Percentiles rank a stretch among this genome's conserved stretches.
Evolutionary conservation across 352 stramenopile genomes (phyloP).

Genomic region (Aphanomyces cochlioides): DNA sequence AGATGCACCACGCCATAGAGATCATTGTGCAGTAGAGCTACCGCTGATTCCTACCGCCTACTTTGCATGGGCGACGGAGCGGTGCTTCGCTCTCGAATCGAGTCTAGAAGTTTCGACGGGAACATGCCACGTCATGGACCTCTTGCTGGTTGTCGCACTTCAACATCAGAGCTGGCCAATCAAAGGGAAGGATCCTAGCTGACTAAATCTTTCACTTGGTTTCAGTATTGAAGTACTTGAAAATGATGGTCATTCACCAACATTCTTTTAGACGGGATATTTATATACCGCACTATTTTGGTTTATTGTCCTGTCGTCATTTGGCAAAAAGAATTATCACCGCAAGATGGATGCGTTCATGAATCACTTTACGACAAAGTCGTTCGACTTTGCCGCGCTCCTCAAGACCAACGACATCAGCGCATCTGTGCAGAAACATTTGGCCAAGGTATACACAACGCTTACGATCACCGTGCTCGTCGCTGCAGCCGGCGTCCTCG

Average conservation of each 20-base stretch:
- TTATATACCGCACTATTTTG: background rate
- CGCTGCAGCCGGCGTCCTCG: slow-evolving; percentile 46
- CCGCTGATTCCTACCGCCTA: no score
- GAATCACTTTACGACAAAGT: background rate
- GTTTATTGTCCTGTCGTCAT: no score
- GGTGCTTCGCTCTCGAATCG: no score
- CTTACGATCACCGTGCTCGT: slow-evolving; percentile 56
- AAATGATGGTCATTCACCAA: background rate
- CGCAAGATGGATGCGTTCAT: background rate
- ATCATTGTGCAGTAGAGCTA: no score
- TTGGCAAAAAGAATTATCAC: no score
- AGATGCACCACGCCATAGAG: no score
- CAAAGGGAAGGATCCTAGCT: background rate
- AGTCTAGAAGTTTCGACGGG: no score
- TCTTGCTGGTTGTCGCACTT: background rate
- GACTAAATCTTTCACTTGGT: background rate
- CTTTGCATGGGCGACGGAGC: no score
- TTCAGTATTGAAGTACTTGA: background rate
- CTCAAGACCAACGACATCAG: slow-evolving; percentile 73
- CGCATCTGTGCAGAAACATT: slow-evolving; percentile 57
- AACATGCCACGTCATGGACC: no score
- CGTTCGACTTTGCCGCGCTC: slow-evolving; percentile 54
- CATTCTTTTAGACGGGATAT: background rate
- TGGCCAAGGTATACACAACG: slow-evolving; percentile 68
- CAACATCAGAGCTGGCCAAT: slow-evolving; percentile 13